Evolutionary conservation across 148 eudicot species (phyloP).

Genomic region (Cornus controversa): DNA sequence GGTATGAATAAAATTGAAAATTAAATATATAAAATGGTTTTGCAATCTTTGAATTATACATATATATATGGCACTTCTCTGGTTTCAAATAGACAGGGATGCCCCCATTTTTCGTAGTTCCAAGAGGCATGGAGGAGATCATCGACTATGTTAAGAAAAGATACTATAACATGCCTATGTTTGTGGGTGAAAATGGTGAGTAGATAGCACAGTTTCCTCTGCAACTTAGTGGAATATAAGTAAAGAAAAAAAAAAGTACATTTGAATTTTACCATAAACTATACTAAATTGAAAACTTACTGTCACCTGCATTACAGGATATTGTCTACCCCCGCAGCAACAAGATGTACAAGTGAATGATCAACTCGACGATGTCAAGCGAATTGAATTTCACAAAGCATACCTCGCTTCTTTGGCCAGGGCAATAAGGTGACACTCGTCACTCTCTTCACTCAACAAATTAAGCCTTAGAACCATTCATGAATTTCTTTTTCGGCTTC

Average conservation of each 20-base stretch:
- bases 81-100: conserved; percentile 44
- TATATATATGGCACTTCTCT: neutral
- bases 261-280: too few relatives aligned
- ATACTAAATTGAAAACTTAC: neutral
- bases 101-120: conserved; percentile 46
- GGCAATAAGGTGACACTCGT: conserved; percentile 58
- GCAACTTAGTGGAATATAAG: neutral
- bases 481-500: neutral
- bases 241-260: too few relatives aligned
- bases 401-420: conserved; percentile 56
- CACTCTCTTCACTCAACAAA: neutral
- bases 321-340: conserved; percentile 26
- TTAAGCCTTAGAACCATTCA: neutral
- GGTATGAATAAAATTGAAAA: conserved; percentile 28
- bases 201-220: neutral
- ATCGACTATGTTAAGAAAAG: neutral
- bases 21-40: neutral
- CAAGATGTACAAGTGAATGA: conserved; percentile 18
- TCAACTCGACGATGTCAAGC: conserved; percentile 36
- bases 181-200: neutral
- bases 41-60: neutral
- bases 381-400: conserved; percentile 48
- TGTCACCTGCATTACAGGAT: conserved; percentile 35
- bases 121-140: neutral
- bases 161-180: neutral